These are phyloP conservation scores for Euphorbia lathyris DNA, from an alignment of 345 rosid genomes.

Conservation along the genomic window DNA sequence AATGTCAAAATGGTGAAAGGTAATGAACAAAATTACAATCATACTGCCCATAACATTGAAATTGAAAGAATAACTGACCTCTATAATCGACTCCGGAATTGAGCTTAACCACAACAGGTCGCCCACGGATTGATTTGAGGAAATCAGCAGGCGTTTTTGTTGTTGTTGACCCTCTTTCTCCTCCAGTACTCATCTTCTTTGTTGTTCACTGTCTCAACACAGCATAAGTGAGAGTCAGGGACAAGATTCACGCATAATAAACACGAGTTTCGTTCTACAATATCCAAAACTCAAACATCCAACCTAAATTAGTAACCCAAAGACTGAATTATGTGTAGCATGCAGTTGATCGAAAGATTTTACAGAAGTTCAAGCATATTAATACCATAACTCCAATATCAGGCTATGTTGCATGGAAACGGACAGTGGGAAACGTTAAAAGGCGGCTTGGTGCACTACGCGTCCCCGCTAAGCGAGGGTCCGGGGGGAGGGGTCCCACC, in stretches of 20 bases:
- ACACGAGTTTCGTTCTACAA: not conserved
- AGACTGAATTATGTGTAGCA: not conserved
- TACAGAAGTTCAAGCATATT: not conserved
- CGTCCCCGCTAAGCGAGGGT: too few species aligned
- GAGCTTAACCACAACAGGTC: conserved; percentile 83
- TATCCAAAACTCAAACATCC: not conserved
- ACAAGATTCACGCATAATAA: not conserved
- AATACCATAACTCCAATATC: not conserved
- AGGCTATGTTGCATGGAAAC: too few species aligned
- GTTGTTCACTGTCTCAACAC: not conserved
- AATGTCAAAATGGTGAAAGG: not conserved
- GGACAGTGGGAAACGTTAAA: too few species aligned
- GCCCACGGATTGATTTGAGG: conserved; percentile 88
- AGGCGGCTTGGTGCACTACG: too few species aligned
- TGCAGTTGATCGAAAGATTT: not conserved
- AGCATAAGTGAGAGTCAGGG: not conserved
- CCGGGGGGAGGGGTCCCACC: too few species aligned
- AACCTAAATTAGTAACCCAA: not conserved
- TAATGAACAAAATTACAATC: too few species aligned
- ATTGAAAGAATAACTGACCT: conserved; percentile 32
- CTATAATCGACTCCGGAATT: conserved; percentile 90
- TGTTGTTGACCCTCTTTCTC: conserved; percentile 39
- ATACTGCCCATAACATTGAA: not conserved
- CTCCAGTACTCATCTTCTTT: conserved; percentile 61
- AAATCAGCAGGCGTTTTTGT: conserved; percentile 71